Evolutionary conservation across 164 flowering plant genomes (phyloP).

Genomic region (Akebia trifoliata): DNA sequence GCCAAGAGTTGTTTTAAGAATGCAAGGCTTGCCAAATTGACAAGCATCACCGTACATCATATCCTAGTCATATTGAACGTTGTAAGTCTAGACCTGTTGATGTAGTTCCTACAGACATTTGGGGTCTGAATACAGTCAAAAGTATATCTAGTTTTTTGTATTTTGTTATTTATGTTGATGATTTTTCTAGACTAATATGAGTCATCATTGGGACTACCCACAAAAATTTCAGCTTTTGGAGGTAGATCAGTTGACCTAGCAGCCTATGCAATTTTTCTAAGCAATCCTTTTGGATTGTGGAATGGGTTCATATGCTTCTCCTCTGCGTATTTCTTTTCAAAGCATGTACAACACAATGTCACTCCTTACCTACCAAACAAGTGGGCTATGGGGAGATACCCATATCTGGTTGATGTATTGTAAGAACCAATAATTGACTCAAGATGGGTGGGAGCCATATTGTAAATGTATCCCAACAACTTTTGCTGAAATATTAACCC

Average conservation of each 20-base stretch:
- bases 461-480: constrained; percentile 62
- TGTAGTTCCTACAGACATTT: too few relatives aligned
- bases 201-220: constrained; percentile 32
- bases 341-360: constrained; percentile 41
- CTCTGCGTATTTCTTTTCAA: constrained; percentile 49
- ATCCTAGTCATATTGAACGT: too few relatives aligned
- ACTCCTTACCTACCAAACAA: constrained; percentile 59
- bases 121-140: too few relatives aligned
- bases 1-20: too few relatives aligned
- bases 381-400: constrained; percentile 54
- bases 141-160: too few relatives aligned
- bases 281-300: constrained; percentile 55
- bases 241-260: constrained; percentile 39
- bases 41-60: too few relatives aligned
- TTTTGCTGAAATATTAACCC: constrained; percentile 43
- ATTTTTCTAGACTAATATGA: too few relatives aligned
- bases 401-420: constrained; percentile 52
- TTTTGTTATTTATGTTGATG: too few relatives aligned
- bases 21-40: too few relatives aligned
- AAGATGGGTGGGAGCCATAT: constrained; percentile 52
- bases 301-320: constrained; percentile 31
- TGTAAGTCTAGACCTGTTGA: too few relatives aligned
- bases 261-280: constrained; percentile 42
- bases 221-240: constrained; percentile 47
- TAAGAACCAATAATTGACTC: constrained; percentile 70